Percentiles rank a stretch among this genome's conserved stretches.
Evolutionary conservation across 208 protist species (phyloP).

Genomic region (Trypanosomatidae sp.): DNA sequence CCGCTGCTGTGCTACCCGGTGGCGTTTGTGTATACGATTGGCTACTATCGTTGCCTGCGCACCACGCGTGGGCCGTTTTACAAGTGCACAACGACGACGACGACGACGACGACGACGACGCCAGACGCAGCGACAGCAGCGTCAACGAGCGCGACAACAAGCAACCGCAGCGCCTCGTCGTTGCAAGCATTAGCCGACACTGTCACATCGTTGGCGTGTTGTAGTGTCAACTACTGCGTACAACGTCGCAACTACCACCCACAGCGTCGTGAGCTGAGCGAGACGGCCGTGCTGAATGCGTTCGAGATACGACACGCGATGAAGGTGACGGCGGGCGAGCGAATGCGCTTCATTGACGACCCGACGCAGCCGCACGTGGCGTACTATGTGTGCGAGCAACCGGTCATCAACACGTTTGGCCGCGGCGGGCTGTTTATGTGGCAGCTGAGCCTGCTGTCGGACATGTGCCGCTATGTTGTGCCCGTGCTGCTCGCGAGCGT

Average conservation of each 20-base stretch:
- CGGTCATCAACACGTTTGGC: background rate
- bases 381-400: conserved; percentile 14
- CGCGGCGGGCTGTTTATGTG: conserved; percentile 65
- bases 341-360: conserved; percentile 84
- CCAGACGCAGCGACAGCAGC: too few relatives aligned
- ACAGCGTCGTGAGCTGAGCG: background rate
- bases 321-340: conserved; percentile 21
- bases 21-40: conserved; percentile 42
- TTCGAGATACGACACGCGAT: conserved; percentile 67
- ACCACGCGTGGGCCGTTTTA: conserved; percentile 57
- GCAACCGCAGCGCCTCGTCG: too few relatives aligned
- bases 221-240: background rate
- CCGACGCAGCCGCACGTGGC: conserved; percentile 30
- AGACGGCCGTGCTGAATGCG: background rate
- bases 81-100: too few relatives aligned
- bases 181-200: too few relatives aligned
- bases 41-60: conserved; percentile 62
- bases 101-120: conserved; percentile 34
- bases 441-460: conserved; percentile 86
- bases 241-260: background rate
- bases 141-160: too few relatives aligned
- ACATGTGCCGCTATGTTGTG: conserved; percentile 67
- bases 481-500: conserved; percentile 49
- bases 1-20: conserved; percentile 74
- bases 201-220: too few relatives aligned